phyloP scores from a whole-genome alignment of 192 early-diverging fungal genomes.

The Entomortierella beljakovae region DNA sequence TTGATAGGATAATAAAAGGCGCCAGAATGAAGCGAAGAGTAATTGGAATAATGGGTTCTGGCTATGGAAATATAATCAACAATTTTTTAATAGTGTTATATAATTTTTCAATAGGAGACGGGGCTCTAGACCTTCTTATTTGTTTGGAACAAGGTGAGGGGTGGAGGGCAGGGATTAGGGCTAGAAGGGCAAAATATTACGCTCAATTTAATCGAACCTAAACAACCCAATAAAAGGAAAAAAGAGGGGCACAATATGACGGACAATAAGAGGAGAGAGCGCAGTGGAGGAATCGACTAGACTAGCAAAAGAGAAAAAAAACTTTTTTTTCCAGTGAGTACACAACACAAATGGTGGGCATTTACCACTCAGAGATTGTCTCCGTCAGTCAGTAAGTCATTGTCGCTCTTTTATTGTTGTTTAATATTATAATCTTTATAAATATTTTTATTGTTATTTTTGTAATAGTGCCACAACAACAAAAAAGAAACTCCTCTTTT shows the following conservation, averaged over 20 bases:
- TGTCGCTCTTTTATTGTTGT: background rate
- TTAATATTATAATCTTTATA: background rate
- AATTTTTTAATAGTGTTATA: background rate
- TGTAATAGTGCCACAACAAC: background rate
- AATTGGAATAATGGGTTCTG: background rate
- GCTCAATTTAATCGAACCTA: slow-evolving; percentile 6
- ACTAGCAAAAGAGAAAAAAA: background rate
- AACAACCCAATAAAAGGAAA: slow-evolving; percentile 1
- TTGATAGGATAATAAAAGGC: background rate
- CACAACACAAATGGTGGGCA: too few relatives aligned
- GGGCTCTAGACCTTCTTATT: background rate
- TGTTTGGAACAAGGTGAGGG: background rate
- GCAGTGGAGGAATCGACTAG: background rate
- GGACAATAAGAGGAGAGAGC: background rate
- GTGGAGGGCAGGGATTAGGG: background rate
- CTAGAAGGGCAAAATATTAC: background rate
- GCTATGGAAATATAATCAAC: background rate
- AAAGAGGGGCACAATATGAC: slow-evolving; percentile 2
- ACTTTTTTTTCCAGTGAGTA: too few relatives aligned
- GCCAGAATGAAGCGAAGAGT: background rate
- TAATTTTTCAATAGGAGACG: background rate
- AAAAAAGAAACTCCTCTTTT: background rate
- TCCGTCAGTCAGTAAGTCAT: too few relatives aligned
- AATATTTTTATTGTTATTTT: too few relatives aligned
- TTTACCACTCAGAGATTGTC: too few relatives aligned